phyloP scores from a whole-genome alignment of 2,329 filamentous ascomycete genomes.

The Penicillium sp. region DNA sequence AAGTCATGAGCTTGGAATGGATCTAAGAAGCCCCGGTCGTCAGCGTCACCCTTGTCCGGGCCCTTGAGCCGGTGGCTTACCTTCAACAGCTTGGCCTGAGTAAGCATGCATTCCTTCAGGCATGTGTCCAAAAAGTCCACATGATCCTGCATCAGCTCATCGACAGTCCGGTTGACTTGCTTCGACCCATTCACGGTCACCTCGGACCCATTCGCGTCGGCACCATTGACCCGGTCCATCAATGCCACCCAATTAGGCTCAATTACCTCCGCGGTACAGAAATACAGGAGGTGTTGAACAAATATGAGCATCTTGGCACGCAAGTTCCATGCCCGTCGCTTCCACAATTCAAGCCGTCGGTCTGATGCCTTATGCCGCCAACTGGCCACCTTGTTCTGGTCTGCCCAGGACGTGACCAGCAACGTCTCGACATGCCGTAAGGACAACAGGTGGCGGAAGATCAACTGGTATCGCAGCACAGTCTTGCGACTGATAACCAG shows the following conservation, averaged over 20 bases:
- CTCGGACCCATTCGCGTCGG: constrained; percentile 48
- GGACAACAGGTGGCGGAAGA: constrained; percentile 91
- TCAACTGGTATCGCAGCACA: constrained; percentile 91
- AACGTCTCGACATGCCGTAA: constrained; percentile 86
- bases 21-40: constrained; percentile 61
- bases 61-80: constrained; percentile 53
- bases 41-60: neutral
- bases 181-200: constrained; percentile 42
- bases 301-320: constrained; percentile 95
- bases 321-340: constrained; percentile 86
- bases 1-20: constrained; percentile 94
- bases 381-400: constrained; percentile 75
- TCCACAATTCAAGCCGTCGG: constrained; percentile 82
- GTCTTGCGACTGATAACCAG: constrained; percentile 96
- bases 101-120: constrained; percentile 98
- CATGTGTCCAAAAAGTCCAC: constrained; percentile 98
- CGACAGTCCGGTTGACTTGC: constrained; percentile 75
- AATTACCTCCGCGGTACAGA: constrained; percentile 94
- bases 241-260: constrained; percentile 96
- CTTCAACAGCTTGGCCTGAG: constrained; percentile 89
- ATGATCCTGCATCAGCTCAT: constrained; percentile 98
- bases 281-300: constrained; percentile 94
- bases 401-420: constrained; percentile 84
- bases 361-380: constrained; percentile 82
- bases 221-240: constrained; percentile 77